Evolutionary conservation across 805 yeast species (phyloP), one percentile per base, ranked within the genome.

Genomic region (Kuraishia piskuri): DNA sequence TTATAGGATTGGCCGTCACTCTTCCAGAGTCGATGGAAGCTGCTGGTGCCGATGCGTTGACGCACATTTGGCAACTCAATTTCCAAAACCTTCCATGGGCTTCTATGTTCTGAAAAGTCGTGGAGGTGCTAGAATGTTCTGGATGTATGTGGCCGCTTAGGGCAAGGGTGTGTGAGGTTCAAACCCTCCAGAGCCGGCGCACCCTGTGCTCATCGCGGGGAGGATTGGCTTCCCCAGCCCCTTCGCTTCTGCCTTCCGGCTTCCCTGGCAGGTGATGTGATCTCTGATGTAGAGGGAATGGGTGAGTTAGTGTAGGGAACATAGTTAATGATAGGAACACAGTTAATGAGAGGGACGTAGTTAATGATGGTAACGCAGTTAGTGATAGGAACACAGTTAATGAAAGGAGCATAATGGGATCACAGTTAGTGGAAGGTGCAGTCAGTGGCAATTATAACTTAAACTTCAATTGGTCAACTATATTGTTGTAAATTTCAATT

Each of bases 1-100:
- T 31, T 31, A 31, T 31, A 31, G 40, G 40, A 31, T 31, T 31
- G 40, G 40, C 40, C 40, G 40, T 31, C 40, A 31, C 40, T 31
- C 40, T 31, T n/a, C 40, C 40, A 31, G 40, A 31, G 40, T 8
- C n/a, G 40, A 31, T 12, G 31, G 31, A 25, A 40, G 47, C 47
- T 20, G 23, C n/a, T 8, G 23, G 19, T 45, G 23, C 23, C 47
- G 47, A 14, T 21, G 22, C 47, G 47, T 45, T 45, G 47, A 22
- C 47, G 47, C 23, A 20, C 5, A 45, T 4, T 45, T 22, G 23
- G 23, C 23, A 21, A 21, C 23, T 19, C 23, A 21, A 22, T 45
- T 45, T 31, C 47, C 47, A 45, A 20, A 45, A 45, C 47, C 23
- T 45, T 45, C 47, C 47, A 45, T 22, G 47, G 22, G 47, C 47